These are phyloP conservation scores for Cercospora beticola DNA, from an alignment of 2,329 filamentous ascomycete genomes.

Conservation along the genomic window DNA sequence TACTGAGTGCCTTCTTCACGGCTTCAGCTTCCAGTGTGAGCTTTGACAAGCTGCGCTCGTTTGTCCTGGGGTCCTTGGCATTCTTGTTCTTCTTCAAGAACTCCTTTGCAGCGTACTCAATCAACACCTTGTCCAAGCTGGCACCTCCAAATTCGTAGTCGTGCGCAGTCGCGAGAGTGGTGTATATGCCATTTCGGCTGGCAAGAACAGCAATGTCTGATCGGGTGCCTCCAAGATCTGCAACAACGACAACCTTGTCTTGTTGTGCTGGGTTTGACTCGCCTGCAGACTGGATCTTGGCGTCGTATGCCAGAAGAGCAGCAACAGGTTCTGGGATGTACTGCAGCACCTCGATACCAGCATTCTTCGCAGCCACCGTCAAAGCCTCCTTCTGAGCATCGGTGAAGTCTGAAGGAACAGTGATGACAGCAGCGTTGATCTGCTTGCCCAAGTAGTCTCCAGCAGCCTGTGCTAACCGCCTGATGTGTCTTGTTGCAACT, in stretches of 20 bases:
- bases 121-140: constrained; percentile 83
- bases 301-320: constrained; percentile 86
- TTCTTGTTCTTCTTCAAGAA: constrained; percentile 95
- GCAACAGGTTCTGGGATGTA: constrained; percentile 89
- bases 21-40: constrained; percentile 87
- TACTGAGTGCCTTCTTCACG: constrained; percentile 86
- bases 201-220: constrained; percentile 90
- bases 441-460: constrained; percentile 89
- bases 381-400: constrained; percentile 84
- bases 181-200: constrained; percentile 94
- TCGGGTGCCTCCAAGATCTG: constrained; percentile 87
- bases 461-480: constrained; percentile 76
- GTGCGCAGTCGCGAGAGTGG: constrained; percentile 85
- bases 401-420: constrained; percentile 88
- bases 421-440: constrained; percentile 92
- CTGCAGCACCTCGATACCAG: constrained; percentile 86
- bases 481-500: constrained; percentile 79
- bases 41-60: constrained; percentile 82
- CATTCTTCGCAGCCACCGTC: constrained; percentile 71
- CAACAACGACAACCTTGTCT: constrained; percentile 90
- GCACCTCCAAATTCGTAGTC: constrained; percentile 91
- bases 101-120: constrained; percentile 97
- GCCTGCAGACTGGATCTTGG: constrained; percentile 50
- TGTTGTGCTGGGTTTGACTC: constrained; percentile 65
- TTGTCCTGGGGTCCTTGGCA: constrained; percentile 70